Conservation (phyloP, 768 basidiomycete genomes). For the Phanerodontia chrysosporium region DNA sequence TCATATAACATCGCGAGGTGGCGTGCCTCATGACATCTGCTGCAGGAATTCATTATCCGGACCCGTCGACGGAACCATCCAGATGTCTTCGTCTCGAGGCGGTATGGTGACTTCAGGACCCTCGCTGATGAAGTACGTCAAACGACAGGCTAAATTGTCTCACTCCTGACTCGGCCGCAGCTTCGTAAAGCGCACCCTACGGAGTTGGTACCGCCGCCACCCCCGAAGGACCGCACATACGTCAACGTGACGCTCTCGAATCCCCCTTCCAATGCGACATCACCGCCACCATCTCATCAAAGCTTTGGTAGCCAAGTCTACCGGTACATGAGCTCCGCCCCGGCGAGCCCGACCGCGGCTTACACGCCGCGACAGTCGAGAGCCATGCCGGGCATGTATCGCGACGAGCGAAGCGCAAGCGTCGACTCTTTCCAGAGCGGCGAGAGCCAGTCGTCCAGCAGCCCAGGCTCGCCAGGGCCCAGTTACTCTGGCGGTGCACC, state of each 20-base stretch:
- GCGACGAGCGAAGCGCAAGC: constrained; percentile 12
- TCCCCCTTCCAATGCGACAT: constrained; percentile 15
- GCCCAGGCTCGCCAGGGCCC: constrained; percentile 7
- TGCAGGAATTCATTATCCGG: constrained; percentile 95
- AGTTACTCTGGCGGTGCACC: background rate
- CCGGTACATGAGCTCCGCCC: constrained; percentile 2
- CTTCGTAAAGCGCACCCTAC: constrained; percentile 85
- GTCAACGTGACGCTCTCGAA: constrained; percentile 42
- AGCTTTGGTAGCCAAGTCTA: background rate
- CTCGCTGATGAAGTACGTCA: constrained; percentile 72
- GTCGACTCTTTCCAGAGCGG: constrained; percentile 22
- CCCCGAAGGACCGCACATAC: constrained; percentile 81
- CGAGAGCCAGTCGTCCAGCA: constrained; percentile 14
- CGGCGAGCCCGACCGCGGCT: constrained; percentile 2
- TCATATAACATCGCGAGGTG: no score
- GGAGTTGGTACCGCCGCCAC: constrained; percentile 76
- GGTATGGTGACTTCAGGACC: constrained; percentile 94
- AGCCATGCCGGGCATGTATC: constrained; percentile 12
- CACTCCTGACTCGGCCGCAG: constrained; percentile 36
- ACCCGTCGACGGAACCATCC: constrained; percentile 68
- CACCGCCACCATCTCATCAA: constrained; percentile 1
- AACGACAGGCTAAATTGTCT: background rate
- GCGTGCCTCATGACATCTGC: no score
- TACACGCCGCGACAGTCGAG: constrained; percentile 5
- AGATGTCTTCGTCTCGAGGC: constrained; percentile 85